Evolutionary conservation across 2,329 filamentous ascomycete species (phyloP).

Genomic region (Arachnomyces sp.): DNA sequence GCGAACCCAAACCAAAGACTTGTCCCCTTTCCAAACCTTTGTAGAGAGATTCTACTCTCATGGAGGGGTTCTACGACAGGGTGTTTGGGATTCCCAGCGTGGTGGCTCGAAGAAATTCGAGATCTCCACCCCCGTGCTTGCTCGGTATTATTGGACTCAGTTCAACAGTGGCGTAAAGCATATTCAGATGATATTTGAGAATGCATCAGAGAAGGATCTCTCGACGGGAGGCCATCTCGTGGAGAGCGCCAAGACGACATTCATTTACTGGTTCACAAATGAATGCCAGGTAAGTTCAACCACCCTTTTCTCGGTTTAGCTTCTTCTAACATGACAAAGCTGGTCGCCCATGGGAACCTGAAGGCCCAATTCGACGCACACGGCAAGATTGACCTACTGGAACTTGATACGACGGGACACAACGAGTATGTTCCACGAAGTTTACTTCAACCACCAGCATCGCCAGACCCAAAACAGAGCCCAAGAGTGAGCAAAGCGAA

Average conservation of each 20-base stretch:
- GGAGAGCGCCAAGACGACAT: constrained; percentile 65
- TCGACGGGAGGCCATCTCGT: constrained; percentile 62
- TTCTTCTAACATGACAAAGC: constrained; percentile 36
- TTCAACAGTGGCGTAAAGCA: constrained; percentile 79
- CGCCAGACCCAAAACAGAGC: constrained; percentile 48
- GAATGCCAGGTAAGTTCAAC: constrained; percentile 63
- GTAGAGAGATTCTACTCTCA: constrained; percentile 74
- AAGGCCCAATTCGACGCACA: constrained; percentile 70
- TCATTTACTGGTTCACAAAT: constrained; percentile 84
- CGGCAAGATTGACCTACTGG: constrained; percentile 74
- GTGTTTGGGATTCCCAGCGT: constrained; percentile 46
- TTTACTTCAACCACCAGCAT: constrained; percentile 42
- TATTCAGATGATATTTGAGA: constrained; percentile 78
- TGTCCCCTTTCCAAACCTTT: constrained; percentile 71
- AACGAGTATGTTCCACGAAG: constrained; percentile 76
- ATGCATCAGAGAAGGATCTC: constrained; percentile 48
- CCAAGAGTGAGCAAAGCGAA: constrained; percentile 51
- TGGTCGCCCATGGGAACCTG: constrained; percentile 68
- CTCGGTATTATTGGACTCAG: constrained; percentile 83
- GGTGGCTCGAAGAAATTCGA: constrained; percentile 71
- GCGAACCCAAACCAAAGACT: constrained; percentile 55
- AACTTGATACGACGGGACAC: constrained; percentile 67
- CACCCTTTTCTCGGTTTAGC: not conserved
- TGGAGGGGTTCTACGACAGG: constrained; percentile 67
- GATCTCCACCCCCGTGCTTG: constrained; percentile 69